Percentiles rank a stretch among this genome's conserved stretches.
Evolutionary conservation across 2,329 filamentous ascomycete genomes (phyloP).

Genomic region (Clarireedia paspali): DNA sequence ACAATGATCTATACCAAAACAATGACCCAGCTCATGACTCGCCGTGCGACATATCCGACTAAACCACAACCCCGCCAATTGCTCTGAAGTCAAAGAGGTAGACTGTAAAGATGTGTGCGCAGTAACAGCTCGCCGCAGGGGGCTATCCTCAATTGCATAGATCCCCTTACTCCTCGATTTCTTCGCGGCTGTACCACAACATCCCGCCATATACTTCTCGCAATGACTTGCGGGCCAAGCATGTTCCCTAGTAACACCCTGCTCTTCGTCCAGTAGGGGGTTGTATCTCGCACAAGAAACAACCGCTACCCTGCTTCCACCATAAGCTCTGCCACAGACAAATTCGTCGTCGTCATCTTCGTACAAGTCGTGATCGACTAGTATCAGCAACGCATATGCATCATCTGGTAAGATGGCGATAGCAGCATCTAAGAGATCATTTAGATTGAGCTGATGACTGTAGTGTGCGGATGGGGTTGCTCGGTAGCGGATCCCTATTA

Average conservation of each 20-base stretch:
- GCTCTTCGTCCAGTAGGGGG: conserved; percentile 38
- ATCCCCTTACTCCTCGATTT: neutral
- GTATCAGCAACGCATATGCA: conserved; percentile 22
- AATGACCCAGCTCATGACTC: conserved; percentile 60
- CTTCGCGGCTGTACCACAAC: neutral
- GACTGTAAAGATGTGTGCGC: conserved; percentile 14
- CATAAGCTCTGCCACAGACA: conserved; percentile 59
- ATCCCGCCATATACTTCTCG: conserved; percentile 36
- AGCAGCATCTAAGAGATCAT: conserved; percentile 22
- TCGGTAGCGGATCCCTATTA: conserved; percentile 19
- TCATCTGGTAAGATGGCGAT: conserved; percentile 22
- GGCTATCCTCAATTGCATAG: conserved; percentile 1
- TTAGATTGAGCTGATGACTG: conserved; percentile 22
- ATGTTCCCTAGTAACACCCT: conserved; percentile 34
- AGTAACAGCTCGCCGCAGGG: conserved; percentile 31
- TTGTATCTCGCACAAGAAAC: conserved; percentile 56
- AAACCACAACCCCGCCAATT: conserved; percentile 45
- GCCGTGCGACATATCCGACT: conserved; percentile 48
- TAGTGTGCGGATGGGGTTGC: conserved; percentile 15
- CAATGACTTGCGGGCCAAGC: conserved; percentile 61
- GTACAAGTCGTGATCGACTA: conserved; percentile 25
- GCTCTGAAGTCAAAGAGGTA: conserved; percentile 18
- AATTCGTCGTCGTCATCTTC: conserved; percentile 51
- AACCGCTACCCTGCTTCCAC: conserved; percentile 52
- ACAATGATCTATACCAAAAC: conserved; percentile 59